Conservation (phyloP, 306 rosid species). For the Acmispon strigosus region DNA sequence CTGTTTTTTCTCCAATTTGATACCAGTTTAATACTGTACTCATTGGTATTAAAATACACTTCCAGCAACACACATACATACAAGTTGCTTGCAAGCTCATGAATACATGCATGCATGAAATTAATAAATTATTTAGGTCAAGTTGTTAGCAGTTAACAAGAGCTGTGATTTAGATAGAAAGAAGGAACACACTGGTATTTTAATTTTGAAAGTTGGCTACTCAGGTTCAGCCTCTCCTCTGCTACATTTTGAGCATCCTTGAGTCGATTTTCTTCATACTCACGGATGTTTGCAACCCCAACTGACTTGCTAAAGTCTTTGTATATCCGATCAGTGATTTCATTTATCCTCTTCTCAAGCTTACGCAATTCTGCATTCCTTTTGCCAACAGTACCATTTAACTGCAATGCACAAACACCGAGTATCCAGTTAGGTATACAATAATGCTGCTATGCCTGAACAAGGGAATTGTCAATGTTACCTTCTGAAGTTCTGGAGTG, state of each 20-base stretch:
- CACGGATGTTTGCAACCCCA: constrained; percentile 97
- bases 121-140: not conserved
- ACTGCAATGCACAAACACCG: constrained; percentile 38
- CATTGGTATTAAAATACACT: constrained; percentile 3
- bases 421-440: constrained; percentile 11
- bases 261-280: constrained; percentile 94
- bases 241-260: constrained; percentile 75
- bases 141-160: not conserved
- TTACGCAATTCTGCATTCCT: constrained; percentile 54
- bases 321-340: constrained; percentile 80
- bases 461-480: constrained; percentile 27
- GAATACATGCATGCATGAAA: not conserved
- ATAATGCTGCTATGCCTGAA: not conserved
- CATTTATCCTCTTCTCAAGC: constrained; percentile 87
- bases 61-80: not conserved
- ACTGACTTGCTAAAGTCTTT: constrained; percentile 80
- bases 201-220: constrained; percentile 83
- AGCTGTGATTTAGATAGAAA: not conserved
- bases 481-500: constrained; percentile 78
- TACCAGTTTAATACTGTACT: not conserved
- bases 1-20: not conserved
- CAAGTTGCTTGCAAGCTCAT: constrained; percentile 1
- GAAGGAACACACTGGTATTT: constrained; percentile 75
- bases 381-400: constrained; percentile 52
- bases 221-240: constrained; percentile 90